phyloP scores from a whole-genome alignment of 306 rosid genomes.

The Hippophae tibetana region DNA sequence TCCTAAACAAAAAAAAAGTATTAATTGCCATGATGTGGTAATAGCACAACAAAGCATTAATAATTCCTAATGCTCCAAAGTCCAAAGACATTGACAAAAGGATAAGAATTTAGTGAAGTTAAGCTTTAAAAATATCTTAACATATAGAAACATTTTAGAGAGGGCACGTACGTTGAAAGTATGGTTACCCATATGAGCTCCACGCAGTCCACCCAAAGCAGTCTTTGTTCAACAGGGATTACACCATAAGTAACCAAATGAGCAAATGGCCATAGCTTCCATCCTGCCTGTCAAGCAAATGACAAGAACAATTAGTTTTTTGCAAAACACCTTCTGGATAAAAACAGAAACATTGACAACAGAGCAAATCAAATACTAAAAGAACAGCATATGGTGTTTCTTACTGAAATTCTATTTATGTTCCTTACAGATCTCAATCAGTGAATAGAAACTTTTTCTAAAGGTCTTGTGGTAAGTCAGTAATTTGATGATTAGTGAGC shows the following conservation, averaged over 20 bases:
- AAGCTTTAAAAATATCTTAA: not conserved
- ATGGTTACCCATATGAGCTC: slow-evolving; percentile 98
- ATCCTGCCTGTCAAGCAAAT: slow-evolving; percentile 63
- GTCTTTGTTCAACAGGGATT: slow-evolving; percentile 88
- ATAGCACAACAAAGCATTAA: too few relatives aligned
- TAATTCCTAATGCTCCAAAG: not conserved
- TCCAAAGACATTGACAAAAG: not conserved
- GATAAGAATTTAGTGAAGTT: not conserved
- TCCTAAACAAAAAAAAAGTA: too few relatives aligned
- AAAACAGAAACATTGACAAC: not conserved
- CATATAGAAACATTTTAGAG: slow-evolving; percentile 3
- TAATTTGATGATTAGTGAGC: not conserved
- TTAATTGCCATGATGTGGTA: too few relatives aligned
- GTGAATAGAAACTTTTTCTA: not conserved
- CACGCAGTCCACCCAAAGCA: slow-evolving; percentile 93
- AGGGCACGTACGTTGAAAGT: slow-evolving; percentile 76
- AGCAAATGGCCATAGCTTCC: slow-evolving; percentile 99
- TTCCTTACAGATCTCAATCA: not conserved
- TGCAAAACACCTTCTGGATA: not conserved
- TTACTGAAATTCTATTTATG: not conserved
- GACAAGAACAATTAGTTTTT: not conserved
- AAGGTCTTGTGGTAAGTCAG: not conserved
- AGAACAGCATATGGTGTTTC: not conserved
- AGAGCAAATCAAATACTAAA: not conserved
- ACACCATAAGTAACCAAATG: slow-evolving; percentile 91